Conservation (phyloP, 2,329 filamentous ascomycete genomes). For the Pseudophaeomoniella oleicola region DNA sequence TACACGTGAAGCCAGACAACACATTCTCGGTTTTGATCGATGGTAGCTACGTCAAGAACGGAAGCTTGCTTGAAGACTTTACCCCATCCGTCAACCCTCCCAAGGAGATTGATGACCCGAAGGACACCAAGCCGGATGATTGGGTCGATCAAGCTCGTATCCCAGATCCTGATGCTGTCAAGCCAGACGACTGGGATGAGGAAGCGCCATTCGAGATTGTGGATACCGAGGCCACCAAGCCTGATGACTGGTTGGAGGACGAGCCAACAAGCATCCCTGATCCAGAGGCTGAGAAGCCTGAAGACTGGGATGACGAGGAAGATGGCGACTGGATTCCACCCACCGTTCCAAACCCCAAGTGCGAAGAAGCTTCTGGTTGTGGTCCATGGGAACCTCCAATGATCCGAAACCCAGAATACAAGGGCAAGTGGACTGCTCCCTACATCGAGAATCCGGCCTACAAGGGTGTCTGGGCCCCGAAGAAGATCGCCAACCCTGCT, state of each 20-base stretch:
- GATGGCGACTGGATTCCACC: conserved; percentile 94
- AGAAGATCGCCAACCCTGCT: conserved; percentile 92
- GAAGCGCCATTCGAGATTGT: conserved; percentile 93
- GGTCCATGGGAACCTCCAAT: conserved; percentile 83
- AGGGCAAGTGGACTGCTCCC: conserved; percentile 95
- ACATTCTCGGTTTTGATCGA: conserved; percentile 87
- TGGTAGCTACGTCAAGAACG: conserved; percentile 74
- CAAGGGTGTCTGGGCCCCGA: conserved; percentile 89
- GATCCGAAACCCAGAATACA: conserved; percentile 92
- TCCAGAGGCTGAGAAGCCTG: conserved; percentile 91
- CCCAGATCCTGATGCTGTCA: conserved; percentile 77
- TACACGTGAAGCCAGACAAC: conserved; percentile 94
- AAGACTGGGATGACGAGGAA: conserved; percentile 99
- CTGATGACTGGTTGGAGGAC: conserved; percentile 89
- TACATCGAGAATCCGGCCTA: conserved; percentile 94
- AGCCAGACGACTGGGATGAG: conserved; percentile 99
- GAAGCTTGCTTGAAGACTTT: conserved; percentile 89
- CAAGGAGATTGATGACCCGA: conserved; percentile 86
- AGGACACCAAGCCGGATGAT: conserved; percentile 85
- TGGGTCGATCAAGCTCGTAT: conserved; percentile 95
- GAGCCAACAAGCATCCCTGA: conserved; percentile 74
- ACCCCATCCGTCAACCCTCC: conserved; percentile 80
- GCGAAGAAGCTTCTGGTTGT: conserved; percentile 81
- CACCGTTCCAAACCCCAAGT: conserved; percentile 90
- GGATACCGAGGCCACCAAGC: conserved; percentile 79